Conservation (phyloP, 306 rosid genomes). For the Sechiopsis laciniata region DNA sequence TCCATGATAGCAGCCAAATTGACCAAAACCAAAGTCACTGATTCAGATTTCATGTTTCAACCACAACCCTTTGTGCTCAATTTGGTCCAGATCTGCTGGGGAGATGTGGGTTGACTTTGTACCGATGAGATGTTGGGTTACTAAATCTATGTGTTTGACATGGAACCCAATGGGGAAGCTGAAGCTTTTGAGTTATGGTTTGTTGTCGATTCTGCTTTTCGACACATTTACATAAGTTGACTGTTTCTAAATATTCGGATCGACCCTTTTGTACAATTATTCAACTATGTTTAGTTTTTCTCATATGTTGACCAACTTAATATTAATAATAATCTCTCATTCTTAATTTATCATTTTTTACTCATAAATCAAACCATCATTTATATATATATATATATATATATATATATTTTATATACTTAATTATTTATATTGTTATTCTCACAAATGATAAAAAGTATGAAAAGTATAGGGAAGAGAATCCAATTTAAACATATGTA, state of each 20-base stretch:
- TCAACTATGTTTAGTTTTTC: not conserved
- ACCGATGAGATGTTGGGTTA: too few species aligned
- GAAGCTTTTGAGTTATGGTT: not conserved
- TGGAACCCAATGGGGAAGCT: not conserved
- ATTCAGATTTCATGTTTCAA: slow-evolving; percentile 48
- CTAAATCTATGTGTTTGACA: not conserved
- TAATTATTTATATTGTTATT: too few species aligned
- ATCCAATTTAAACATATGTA: too few species aligned
- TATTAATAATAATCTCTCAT: too few species aligned
- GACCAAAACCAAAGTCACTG: slow-evolving; percentile 51
- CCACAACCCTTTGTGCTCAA: not conserved
- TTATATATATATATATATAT: too few species aligned
- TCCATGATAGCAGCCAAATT: slow-evolving; percentile 69
- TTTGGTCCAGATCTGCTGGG: not conserved
- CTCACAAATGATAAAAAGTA: too few species aligned
- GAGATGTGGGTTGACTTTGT: not conserved
- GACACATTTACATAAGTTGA: not conserved
- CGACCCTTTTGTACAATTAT: not conserved
- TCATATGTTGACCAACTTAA: too few species aligned
- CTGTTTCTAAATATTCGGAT: not conserved
- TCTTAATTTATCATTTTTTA: too few species aligned
- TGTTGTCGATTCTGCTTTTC: not conserved
- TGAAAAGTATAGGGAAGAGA: too few species aligned
- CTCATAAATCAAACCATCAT: too few species aligned
- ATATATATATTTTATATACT: too few species aligned